These are phyloP conservation scores for Apodospora peruviana DNA, from an alignment of 495 filamentous ascomycete species.

Conservation along the genomic window DNA sequence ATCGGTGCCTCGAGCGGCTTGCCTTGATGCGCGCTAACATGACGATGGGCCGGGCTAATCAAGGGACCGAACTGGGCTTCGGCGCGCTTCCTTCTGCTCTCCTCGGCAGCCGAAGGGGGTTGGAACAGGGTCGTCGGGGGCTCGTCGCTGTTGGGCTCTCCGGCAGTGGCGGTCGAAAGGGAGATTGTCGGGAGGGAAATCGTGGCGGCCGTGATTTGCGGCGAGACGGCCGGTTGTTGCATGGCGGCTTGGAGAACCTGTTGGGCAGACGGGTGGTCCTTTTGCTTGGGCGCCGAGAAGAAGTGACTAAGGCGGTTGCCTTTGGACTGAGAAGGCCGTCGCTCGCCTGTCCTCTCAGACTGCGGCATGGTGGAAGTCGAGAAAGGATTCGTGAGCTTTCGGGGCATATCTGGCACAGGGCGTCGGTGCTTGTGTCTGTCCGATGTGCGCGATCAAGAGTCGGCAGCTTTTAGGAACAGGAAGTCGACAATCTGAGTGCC, in stretches of 20 bases:
- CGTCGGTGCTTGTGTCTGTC: not conserved
- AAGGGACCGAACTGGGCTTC: constrained; percentile 93
- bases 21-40: constrained; percentile 74
- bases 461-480: too few relatives aligned
- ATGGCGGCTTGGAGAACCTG: constrained; percentile 60
- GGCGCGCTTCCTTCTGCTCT: constrained; percentile 62
- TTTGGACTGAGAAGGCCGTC: constrained; percentile 53
- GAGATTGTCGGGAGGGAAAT: constrained; percentile 87
- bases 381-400: constrained; percentile 44
- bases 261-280: constrained; percentile 47
- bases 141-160: constrained; percentile 64
- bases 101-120: constrained; percentile 84
- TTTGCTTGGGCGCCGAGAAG: constrained; percentile 66
- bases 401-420: constrained; percentile 39
- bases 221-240: constrained; percentile 50
- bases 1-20: constrained; percentile 72
- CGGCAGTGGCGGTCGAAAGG: constrained; percentile 79
- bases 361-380: constrained; percentile 28
- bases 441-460: too few relatives aligned
- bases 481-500: not conserved
- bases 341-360: constrained; percentile 36
- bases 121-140: constrained; percentile 79
- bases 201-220: too few relatives aligned
- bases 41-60: constrained; percentile 70
- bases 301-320: constrained; percentile 54